Base-by-base conservation (phyloP, 1,284 basidiomycete genomes). In the Rhodotorula sp. region DNA sequence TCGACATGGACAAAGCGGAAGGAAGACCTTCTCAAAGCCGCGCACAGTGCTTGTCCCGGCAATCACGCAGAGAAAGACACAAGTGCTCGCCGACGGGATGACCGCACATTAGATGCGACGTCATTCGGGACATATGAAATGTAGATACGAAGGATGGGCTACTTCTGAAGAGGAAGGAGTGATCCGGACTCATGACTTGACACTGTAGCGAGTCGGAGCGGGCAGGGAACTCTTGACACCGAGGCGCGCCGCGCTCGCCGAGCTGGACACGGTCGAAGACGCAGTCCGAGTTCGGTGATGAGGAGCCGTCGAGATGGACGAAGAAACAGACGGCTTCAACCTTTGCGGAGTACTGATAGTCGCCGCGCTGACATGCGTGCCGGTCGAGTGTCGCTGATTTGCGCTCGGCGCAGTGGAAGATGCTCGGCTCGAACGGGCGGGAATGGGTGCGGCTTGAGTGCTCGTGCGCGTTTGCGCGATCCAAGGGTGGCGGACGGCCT, bases 401-500 rank as follows among this genome's bases (percentile, higher is more conserved):
- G 71, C 67, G 6, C 42, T 56, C 37, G 64, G 49, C 14, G 62
- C 33, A 14, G 62, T 56, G 18, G 60, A 61, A 30, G 70, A 63
- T 57, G 69, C 65, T 2, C 71, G 70, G 33, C 22, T 17, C 24
- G 55, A n/a, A 18, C 60, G 60, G 4, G 54, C n/a, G 22, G 45
- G 55, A 5, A 64, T 56, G 24, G 29, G 46, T 6, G 29, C 26
- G 56, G 30, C 15, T 15, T 37, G 37, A 22, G 57, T 18, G 37
- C 8, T 30, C n/a, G 51, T 26, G 45, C 54, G 62, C 6, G n/a
- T 42, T 18, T 62, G 57, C 15, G 62, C 45, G 24, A 64, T 57
- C 45, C 48, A 74, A 37, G 64, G 51, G 68, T 81, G 81, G 6
- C 79, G 74, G 74, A 81, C 83, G 1, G 96, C 95, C 22, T 90